These are phyloP conservation scores for Botryobasidium botryosum DNA, from an alignment of 768 basidiomycete genomes.

Conservation along the genomic window DNA sequence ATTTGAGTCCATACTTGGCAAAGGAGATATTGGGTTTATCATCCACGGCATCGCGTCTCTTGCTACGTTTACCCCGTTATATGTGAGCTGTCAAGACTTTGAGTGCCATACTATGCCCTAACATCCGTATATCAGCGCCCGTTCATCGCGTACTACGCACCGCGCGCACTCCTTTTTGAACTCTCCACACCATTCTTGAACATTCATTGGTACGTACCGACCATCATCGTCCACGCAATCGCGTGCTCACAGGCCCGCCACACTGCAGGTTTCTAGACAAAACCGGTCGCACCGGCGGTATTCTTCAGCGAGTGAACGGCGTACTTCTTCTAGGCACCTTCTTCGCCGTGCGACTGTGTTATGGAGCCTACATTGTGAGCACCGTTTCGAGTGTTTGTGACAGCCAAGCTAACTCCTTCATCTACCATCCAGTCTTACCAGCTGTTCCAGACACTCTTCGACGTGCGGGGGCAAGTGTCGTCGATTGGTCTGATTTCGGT, in stretches of 20 bases:
- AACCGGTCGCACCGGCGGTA: conserved; percentile 49
- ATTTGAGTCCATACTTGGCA: conserved; percentile 46
- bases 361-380: conserved; percentile 33
- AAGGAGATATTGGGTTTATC: conserved; percentile 55
- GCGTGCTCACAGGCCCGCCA: not conserved
- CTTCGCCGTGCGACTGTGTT: conserved; percentile 51
- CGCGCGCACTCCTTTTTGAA: conserved; percentile 22
- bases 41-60: conserved; percentile 38
- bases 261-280: conserved; percentile 56
- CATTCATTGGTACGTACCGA: conserved; percentile 57
- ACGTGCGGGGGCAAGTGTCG: conserved; percentile 25
- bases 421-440: conserved; percentile 36
- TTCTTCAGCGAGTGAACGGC: conserved; percentile 55
- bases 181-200: conserved; percentile 62
- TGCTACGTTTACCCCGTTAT: not conserved
- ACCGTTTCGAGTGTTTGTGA: not conserved
- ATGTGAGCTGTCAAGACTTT: not conserved
- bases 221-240: not conserved
- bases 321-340: conserved; percentile 47
- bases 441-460: conserved; percentile 43
- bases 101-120: not conserved
- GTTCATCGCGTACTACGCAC: conserved; percentile 63
- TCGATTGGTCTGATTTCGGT: conserved; percentile 31
- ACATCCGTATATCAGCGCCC: conserved; percentile 25
- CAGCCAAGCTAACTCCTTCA: not conserved